Base-by-base conservation (phyloP, 1,284 basidiomycete genomes). In the Puccinia horiana region DNA sequence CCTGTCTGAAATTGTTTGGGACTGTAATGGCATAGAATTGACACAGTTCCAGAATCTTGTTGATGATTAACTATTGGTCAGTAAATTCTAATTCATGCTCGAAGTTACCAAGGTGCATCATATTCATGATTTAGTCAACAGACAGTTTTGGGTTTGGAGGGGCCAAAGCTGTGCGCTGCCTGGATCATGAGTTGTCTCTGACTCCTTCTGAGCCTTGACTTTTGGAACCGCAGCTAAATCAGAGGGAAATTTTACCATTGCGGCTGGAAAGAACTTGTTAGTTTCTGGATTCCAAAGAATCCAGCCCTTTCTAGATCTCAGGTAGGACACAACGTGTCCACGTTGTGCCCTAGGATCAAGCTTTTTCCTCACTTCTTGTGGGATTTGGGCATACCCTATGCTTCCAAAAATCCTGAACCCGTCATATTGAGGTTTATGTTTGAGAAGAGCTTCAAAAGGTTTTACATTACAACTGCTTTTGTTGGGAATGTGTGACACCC, bases 401-500 rank as follows among this genome's bases (percentile, higher is more conserved):
- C n/a, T 35, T 12, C 79, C 70, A 63, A 73, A 81, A 2, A 32
- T 23, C 14, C 70, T 0, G 18, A 81, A 63, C 2, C 32, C 1
- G 5, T 81, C 58, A 37, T 23, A 32, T 1, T 52, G 26, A 18
- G 79, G 69, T 29, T 81, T 81, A 20, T 16, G 58, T 0, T 26
- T 18, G 12, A 81, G 37, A 2, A 74, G 29, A 4, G 44, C 26
- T 32, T 81, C 79, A 35, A 32, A 29, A 16, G 79, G 69, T 29
- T 58, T 74, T 8, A 29, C 9, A 9, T 61, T n/a, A 5, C 69
- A 40, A 9, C 67, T 74, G 6, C 32, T 20, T n/a, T 56, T 20
- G 29, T 81, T 81, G 42, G 70, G 79, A 5, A 81, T 9, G 26
- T 80, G 44, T 2, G 20, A 16, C 1, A 69, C 78, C 75, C 75